Evolutionary conservation across 73 alveolate species (phyloP).

Genomic region (Symbiodinium pilosum): DNA sequence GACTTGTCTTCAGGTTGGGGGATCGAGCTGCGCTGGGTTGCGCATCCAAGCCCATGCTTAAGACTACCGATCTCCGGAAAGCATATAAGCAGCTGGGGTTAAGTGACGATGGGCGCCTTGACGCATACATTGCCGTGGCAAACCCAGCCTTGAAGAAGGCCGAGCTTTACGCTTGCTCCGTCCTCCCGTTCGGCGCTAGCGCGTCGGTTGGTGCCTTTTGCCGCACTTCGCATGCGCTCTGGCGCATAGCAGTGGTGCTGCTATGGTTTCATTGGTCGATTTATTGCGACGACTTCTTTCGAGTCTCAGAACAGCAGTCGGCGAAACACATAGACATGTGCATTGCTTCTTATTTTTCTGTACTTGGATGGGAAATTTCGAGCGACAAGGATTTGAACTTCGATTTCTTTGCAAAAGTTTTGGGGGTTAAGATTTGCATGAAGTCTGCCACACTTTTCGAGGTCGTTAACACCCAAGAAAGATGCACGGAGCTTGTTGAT

Average conservation of each 20-base stretch:
- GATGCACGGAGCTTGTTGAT: not conserved
- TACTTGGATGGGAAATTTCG: not conserved
- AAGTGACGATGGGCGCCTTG: not conserved
- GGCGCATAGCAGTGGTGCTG: not conserved
- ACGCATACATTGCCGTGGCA: not conserved
- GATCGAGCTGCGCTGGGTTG: not conserved
- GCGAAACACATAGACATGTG: not conserved
- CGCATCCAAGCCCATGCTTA: not conserved
- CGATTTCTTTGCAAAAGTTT: not conserved
- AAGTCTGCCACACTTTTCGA: not conserved
- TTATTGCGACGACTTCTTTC: not conserved
- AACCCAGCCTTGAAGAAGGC: not conserved
- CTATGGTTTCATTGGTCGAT: not conserved
- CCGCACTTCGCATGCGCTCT: not conserved
- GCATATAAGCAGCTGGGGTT: conserved; percentile 28
- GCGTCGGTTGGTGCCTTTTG: not conserved
- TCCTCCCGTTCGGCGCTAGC: conserved; percentile 6
- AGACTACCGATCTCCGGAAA: not conserved
- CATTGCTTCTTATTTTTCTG: not conserved
- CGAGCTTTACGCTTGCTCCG: not conserved
- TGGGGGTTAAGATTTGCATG: not conserved
- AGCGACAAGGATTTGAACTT: not conserved
- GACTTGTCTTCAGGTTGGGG: not conserved
- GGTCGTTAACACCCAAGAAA: not conserved
- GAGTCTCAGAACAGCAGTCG: not conserved